Evolutionary conservation across 139 green algal species (phyloP).

Genomic region (Chlorella sp.): DNA sequence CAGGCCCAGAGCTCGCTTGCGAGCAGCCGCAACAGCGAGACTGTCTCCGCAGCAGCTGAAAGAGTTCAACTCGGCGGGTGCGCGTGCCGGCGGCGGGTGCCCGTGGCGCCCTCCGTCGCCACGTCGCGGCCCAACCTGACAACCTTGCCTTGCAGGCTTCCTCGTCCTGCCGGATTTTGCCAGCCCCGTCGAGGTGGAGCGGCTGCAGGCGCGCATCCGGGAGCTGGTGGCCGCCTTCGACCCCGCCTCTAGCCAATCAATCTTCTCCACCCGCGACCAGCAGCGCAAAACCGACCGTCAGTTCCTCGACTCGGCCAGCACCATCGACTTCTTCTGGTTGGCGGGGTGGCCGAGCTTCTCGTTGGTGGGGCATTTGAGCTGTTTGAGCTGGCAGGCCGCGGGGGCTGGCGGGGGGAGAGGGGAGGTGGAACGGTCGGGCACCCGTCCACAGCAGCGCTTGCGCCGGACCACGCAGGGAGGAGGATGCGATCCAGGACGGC

Average conservation of each 20-base stretch:
- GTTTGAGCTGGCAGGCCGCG: too few species aligned
- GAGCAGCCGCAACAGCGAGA: not conserved
- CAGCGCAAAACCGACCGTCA: slow-evolving; percentile 66
- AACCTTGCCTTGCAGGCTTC: slow-evolving; percentile 54
- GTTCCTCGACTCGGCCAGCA: slow-evolving; percentile 73
- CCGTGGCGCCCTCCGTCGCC: too few species aligned
- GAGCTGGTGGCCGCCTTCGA: slow-evolving; percentile 57
- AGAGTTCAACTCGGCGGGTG: slow-evolving; percentile 21
- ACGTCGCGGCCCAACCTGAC: too few species aligned
- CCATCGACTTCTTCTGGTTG: slow-evolving; percentile 75
- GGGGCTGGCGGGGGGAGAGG: too few species aligned
- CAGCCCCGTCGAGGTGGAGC: slow-evolving; percentile 35
- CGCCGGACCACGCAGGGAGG: too few species aligned
- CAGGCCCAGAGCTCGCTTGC: not conserved
- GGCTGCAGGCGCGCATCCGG: slow-evolving; percentile 39
- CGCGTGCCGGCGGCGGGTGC: too few species aligned
- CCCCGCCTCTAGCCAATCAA: slow-evolving; percentile 6
- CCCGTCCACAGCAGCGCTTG: too few species aligned
- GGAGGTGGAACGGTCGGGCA: too few species aligned
- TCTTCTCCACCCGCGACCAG: slow-evolving; percentile 68
- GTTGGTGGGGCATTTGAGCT: too few species aligned
- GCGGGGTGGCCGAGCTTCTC: too few species aligned
- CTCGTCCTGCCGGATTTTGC: slow-evolving; percentile 66
- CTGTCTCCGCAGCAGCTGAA: slow-evolving; percentile 30
- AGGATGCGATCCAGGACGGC: slow-evolving; percentile 77